phyloP scores from a whole-genome alignment of 257 asterid species.

The Solanum bulbocastanum region DNA sequence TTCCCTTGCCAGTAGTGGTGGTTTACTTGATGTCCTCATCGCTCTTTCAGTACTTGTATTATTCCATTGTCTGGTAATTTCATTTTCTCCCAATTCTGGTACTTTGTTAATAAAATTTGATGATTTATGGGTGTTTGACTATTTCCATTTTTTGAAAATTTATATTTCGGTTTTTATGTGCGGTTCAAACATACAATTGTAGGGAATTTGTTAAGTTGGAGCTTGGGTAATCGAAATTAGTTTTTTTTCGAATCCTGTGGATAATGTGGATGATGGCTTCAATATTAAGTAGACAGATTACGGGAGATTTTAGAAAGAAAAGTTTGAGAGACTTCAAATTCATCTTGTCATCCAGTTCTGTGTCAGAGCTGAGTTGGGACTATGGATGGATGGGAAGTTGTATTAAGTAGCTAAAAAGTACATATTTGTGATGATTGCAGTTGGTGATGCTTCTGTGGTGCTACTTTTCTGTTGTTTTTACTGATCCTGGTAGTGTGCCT shows the following conservation, averaged over 20 bases:
- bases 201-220: not conserved
- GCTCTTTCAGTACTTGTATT: slow-evolving; percentile 53
- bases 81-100: slow-evolving; percentile 6
- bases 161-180: not conserved
- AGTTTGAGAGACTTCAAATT: not conserved
- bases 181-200: not conserved
- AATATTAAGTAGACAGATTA: not conserved
- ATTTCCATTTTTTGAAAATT: not conserved
- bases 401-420: not conserved
- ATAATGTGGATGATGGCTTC: not conserved
- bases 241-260: not conserved
- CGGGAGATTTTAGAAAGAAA: not conserved
- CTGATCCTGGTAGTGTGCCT: slow-evolving; percentile 94
- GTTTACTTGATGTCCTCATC: slow-evolving; percentile 39
- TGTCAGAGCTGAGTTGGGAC: not conserved
- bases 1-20: slow-evolving; percentile 51
- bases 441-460: slow-evolving; percentile 93
- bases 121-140: not conserved
- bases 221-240: not conserved
- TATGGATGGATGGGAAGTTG: not conserved
- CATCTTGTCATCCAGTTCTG: not conserved
- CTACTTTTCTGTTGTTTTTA: slow-evolving; percentile 89
- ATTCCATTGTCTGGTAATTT: slow-evolving; percentile 79
- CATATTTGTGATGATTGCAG: slow-evolving; percentile 31
- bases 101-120: not conserved